Percentiles rank a stretch among this genome's conserved stretches.
These are phyloP conservation scores for Iris macrosiphon DNA, from an alignment of 106 monocot genomes.

Conservation along the genomic window DNA sequence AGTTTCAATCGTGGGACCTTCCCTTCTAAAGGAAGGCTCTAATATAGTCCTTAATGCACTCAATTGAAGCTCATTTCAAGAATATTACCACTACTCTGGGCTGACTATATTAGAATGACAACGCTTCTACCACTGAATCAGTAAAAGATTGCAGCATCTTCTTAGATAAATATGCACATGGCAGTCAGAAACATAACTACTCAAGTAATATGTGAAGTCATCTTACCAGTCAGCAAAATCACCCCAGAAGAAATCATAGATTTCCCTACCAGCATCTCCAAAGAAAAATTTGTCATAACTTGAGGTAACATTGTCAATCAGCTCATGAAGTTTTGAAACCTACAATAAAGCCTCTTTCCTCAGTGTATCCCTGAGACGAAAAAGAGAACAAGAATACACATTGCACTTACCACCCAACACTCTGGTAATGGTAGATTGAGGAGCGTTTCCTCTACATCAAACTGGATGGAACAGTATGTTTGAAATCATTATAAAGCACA, in stretches of 20 bases:
- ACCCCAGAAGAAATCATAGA: constrained; percentile 97
- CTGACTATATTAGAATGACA: too few relatives aligned
- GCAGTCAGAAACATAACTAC: too few relatives aligned
- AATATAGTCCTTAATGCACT: too few relatives aligned
- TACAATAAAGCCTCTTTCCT: constrained; percentile 16
- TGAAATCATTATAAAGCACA: constrained; percentile 5
- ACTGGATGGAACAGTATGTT: constrained; percentile 34
- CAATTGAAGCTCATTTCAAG: too few relatives aligned
- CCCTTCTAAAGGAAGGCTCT: too few relatives aligned
- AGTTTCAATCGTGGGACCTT: too few relatives aligned
- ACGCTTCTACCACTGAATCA: too few relatives aligned
- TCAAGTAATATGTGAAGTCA: neutral
- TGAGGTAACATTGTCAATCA: constrained; percentile 77
- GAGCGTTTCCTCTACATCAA: constrained; percentile 60
- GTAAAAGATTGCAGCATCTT: too few relatives aligned
- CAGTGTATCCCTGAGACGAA: constrained; percentile 1
- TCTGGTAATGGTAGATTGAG: constrained; percentile 66
- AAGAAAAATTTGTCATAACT: constrained; percentile 97
- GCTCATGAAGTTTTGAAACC: constrained; percentile 93
- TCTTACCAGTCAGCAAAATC: constrained; percentile 95
- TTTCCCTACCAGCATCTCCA: constrained; percentile 93
- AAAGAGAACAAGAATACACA: neutral
- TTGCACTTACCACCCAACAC: constrained; percentile 85
- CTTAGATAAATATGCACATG: too few relatives aligned
- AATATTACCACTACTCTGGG: too few relatives aligned